phyloP scores from a whole-genome alignment of 2,329 filamentous ascomycete genomes.

The Fusarium pseudoanthophilum region DNA sequence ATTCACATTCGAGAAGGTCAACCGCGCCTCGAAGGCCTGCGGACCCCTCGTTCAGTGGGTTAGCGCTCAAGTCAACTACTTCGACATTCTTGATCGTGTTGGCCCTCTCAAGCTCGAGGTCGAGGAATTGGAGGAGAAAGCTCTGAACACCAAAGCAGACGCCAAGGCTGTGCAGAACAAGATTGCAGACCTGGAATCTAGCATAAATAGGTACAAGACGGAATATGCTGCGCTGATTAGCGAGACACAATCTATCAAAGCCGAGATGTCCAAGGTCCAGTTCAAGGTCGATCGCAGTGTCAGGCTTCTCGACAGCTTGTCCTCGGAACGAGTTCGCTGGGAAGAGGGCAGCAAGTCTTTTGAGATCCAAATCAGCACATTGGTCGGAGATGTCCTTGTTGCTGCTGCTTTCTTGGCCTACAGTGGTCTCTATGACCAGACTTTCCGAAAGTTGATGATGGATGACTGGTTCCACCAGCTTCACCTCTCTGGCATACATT shows the following conservation, averaged over 20 bases:
- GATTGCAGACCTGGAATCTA: conserved; percentile 84
- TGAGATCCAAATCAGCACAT: conserved; percentile 95
- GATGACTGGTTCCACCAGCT: conserved; percentile 98
- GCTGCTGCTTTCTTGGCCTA: conserved; percentile 98
- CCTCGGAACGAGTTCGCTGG: conserved; percentile 93
- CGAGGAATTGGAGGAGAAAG: conserved; percentile 83
- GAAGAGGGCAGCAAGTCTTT: conserved; percentile 98
- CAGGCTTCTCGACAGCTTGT: conserved; percentile 90
- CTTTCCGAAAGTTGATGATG: conserved; percentile 96
- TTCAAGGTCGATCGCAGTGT: conserved; percentile 99
- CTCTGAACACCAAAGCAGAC: conserved; percentile 91
- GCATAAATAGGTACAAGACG: conserved; percentile 93
- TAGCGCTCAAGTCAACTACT: conserved; percentile 94
- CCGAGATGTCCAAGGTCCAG: conserved; percentile 94
- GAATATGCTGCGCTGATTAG: conserved; percentile 97
- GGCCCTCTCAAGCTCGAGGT: conserved; percentile 94
- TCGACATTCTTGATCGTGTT: conserved; percentile 94
- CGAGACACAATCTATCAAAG: conserved; percentile 96
- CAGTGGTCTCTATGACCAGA: conserved; percentile 96
- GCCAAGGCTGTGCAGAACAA: conserved; percentile 91
- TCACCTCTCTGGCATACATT: conserved; percentile 89
- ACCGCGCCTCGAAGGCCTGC: conserved; percentile 95
- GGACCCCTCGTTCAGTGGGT: conserved; percentile 98
- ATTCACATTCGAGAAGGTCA: conserved; percentile 96
- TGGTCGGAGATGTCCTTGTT: conserved; percentile 94